Base-by-base conservation (phyloP, 208 protist species). In the Leishmania amazonensis region DNA sequence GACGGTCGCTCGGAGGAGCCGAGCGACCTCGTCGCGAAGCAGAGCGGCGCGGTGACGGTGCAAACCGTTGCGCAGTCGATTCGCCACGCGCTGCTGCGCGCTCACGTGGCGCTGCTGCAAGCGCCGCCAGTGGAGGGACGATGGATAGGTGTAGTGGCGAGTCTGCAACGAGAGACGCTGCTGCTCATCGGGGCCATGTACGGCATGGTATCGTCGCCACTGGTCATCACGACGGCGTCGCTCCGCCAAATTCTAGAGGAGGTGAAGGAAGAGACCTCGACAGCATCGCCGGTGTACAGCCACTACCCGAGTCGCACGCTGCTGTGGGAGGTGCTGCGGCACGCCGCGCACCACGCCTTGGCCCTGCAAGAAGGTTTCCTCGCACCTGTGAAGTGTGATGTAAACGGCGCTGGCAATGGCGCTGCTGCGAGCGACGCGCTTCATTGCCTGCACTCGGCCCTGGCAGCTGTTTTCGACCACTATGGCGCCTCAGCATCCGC, bases 51-150 rank as follows among this genome's bases (percentile, higher is more conserved):
- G 1, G 83, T 90, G 47, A 76, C 83, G 0, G 83, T 85, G 13
- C 90, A 95, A 74, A 92, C 84, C 0, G 83, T 94, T 40, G 89
- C 91, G 11, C 90, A 94, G 80, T 90, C 87, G 1, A 82, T 93
- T 2, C 90, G 85, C 11, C 89, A 92, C 70, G 88, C 89, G 13
- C 78, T 96, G 76, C 90, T 87, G 83, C 83, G 91, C 21, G 91
- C 89, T 5, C 90, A 95, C 67, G 80, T 86, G 64, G 85, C 89
- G 21, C 65, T 89, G 45, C 84, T 96, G 77, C 81, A 87, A 47
- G 67, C 85, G n/a, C 79, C 91, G 40, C 86, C 85, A n/a, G 76
- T 82, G 19, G 83, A 83, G 51, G 71, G 85, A 15, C 73, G 75
- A 64, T 90, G 87, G 85, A 78, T 89, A 2, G 77, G 85, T 49